A percentile compares a stretch with the other conserved stretches of the same genome.
Evolutionary conservation across 2,329 filamentous ascomycete genomes (phyloP).

Genomic region (Claviceps pazoutovae): DNA sequence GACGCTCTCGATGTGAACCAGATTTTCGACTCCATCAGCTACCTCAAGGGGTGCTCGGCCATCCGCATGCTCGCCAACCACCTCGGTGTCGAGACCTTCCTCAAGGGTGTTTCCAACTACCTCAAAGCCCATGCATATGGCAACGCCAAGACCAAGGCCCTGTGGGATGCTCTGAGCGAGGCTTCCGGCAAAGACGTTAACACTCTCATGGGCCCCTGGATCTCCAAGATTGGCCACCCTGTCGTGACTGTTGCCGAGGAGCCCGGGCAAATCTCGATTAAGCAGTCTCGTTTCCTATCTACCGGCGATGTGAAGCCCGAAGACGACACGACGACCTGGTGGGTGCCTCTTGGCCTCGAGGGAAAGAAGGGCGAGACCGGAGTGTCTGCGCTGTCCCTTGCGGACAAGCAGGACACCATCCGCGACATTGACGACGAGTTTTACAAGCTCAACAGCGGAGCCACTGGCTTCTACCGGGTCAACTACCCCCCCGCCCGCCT

Average conservation of each 20-base stretch:
- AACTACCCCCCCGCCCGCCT: conserved; percentile 83
- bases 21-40: conserved; percentile 94
- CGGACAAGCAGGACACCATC: conserved; percentile 63
- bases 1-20: conserved; percentile 95
- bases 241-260: conserved; percentile 78
- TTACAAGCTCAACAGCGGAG: conserved; percentile 87
- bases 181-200: conserved; percentile 80
- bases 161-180: conserved; percentile 80
- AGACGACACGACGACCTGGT: conserved; percentile 88
- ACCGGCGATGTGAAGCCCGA: conserved; percentile 83
- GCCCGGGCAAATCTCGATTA: conserved; percentile 64
- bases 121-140: conserved; percentile 78
- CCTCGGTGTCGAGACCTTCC: conserved; percentile 74
- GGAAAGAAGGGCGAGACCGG: conserved; percentile 53
- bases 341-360: conserved; percentile 80
- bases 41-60: conserved; percentile 89
- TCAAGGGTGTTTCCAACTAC: conserved; percentile 81
- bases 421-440: conserved; percentile 62
- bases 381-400: conserved; percentile 53
- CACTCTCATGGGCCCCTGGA: conserved; percentile 86
- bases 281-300: conserved; percentile 80
- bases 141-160: conserved; percentile 79
- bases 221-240: conserved; percentile 88
- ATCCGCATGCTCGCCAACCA: conserved; percentile 93
- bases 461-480: conserved; percentile 80